A percentile compares a stretch with the other conserved stretches of the same genome.
These are phyloP conservation scores for Noccaea caerulescens DNA, from an alignment of 345 rosid genomes.

Conservation along the genomic window DNA sequence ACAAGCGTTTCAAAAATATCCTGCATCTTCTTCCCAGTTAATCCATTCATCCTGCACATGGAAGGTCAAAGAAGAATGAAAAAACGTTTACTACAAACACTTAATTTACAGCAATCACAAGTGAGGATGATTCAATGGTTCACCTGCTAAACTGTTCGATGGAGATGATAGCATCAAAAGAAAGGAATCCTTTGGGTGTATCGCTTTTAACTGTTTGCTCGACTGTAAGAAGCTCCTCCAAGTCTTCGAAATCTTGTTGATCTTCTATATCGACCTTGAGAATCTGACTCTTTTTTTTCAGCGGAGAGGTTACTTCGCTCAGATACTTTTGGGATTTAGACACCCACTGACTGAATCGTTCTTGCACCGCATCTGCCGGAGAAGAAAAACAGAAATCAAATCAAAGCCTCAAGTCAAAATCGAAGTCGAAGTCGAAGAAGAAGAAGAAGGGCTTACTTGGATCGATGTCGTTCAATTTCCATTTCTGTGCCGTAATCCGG, in stretches of 20 bases:
- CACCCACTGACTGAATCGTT: conserved; percentile 72
- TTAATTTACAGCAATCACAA: background rate
- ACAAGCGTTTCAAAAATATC: conserved; percentile 83
- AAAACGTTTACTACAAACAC: background rate
- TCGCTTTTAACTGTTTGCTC: conserved; percentile 69
- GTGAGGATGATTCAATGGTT: conserved; percentile 6
- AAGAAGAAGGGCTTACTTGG: conserved; percentile 51
- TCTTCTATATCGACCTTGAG: conserved; percentile 56
- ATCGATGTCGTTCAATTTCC: conserved; percentile 78
- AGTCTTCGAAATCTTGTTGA: conserved; percentile 49
- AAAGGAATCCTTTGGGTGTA: conserved; percentile 67
- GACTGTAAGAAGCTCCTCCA: conserved; percentile 72
- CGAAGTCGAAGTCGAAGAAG: background rate
- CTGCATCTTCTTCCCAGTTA: conserved; percentile 82
- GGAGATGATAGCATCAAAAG: conserved; percentile 75
- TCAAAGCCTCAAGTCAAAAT: background rate
- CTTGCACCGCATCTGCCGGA: conserved; percentile 70
- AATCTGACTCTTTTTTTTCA: conserved; percentile 60
- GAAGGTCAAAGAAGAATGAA: conserved; percentile 37
- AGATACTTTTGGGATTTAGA: conserved; percentile 75
- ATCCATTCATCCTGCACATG: conserved; percentile 89
- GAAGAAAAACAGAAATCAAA: background rate
- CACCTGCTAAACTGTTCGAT: conserved; percentile 99
- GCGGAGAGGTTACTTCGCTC: conserved; percentile 60
- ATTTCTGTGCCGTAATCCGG: conserved; percentile 58